Percentiles rank a stretch among this genome's conserved stretches.
Evolutionary conservation across 2,329 filamentous ascomycete genomes (phyloP).

Genomic region (Botrytis aclada): DNA sequence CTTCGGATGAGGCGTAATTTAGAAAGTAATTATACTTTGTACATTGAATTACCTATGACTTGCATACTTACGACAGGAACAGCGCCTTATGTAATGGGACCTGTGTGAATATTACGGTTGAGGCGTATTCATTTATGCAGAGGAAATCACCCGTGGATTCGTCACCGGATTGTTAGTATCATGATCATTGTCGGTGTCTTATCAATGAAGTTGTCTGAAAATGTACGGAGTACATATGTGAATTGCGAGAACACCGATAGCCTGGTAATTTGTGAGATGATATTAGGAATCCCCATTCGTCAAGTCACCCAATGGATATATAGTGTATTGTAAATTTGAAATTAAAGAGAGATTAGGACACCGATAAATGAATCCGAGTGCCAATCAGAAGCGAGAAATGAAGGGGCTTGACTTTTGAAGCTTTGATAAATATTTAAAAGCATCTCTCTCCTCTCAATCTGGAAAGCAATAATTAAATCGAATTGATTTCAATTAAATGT

Average conservation of each 20-base stretch:
- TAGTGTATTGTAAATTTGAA: background rate
- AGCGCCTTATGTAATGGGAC: background rate
- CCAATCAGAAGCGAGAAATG: constrained; percentile 11
- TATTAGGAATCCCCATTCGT: background rate
- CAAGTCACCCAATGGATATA: background rate
- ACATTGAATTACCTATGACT: background rate
- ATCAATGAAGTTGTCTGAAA: background rate
- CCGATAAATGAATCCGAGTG: background rate
- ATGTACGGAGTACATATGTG: background rate
- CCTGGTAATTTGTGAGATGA: background rate
- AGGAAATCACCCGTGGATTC: background rate
- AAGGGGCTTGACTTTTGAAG: background rate
- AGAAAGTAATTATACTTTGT: background rate
- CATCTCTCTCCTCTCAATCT: background rate
- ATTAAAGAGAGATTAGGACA: background rate
- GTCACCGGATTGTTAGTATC: background rate
- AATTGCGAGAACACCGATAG: background rate
- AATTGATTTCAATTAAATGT: background rate
- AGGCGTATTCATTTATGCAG: background rate
- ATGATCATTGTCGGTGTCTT: background rate
- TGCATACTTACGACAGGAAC: background rate
- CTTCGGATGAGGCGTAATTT: background rate
- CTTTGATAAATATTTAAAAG: background rate
- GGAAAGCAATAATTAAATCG: background rate
- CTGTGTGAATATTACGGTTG: background rate